Conservation (phyloP, 2,329 filamentous ascomycete genomes). For the Clarireedia paspali region DNA sequence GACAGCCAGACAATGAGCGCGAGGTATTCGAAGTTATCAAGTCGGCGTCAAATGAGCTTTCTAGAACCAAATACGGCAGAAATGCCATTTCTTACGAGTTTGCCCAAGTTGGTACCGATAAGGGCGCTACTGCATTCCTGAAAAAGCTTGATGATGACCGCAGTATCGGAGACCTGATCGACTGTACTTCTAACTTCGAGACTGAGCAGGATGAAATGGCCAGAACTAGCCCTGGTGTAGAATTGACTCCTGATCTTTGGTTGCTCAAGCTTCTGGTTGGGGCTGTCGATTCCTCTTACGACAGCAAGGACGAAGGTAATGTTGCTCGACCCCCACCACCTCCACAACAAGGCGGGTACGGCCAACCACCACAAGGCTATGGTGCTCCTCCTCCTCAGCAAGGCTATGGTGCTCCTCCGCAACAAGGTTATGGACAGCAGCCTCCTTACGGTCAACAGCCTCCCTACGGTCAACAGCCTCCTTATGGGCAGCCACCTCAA, state of each 20-base stretch:
- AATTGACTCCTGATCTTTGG: conserved; percentile 3
- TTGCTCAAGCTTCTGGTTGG: conserved; percentile 54
- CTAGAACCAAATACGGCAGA: conserved; percentile 1
- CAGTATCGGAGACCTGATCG: conserved; percentile 3
- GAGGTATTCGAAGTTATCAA: conserved; percentile 5
- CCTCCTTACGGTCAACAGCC: conserved; percentile 25
- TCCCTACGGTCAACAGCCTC: conserved; percentile 6
- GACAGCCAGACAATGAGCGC: conserved; percentile 7
- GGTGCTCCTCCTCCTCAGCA: conserved; percentile 1
- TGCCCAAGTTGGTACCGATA: conserved; percentile 4
- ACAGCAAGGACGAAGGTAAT: conserved; percentile 50
- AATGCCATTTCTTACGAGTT: conserved; percentile 9
- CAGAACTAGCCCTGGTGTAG: not conserved
- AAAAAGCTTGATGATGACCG: conserved; percentile 4
- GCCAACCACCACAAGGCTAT: conserved; percentile 13
- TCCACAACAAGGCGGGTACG: conserved; percentile 18
- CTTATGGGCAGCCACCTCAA: not conserved
- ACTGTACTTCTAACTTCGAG: conserved; percentile 8
- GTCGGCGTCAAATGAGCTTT: not conserved
- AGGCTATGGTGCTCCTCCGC: conserved; percentile 21
- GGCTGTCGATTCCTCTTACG: conserved; percentile 58
- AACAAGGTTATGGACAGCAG: conserved; percentile 16
- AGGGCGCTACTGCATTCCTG: conserved; percentile 1
- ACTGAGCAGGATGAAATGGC: conserved; percentile 7
- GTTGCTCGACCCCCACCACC: conserved; percentile 2